These are phyloP conservation scores for Acanthamoeba culbertsoni DNA, from an alignment of 208 protist genomes.

Conservation along the genomic window DNA sequence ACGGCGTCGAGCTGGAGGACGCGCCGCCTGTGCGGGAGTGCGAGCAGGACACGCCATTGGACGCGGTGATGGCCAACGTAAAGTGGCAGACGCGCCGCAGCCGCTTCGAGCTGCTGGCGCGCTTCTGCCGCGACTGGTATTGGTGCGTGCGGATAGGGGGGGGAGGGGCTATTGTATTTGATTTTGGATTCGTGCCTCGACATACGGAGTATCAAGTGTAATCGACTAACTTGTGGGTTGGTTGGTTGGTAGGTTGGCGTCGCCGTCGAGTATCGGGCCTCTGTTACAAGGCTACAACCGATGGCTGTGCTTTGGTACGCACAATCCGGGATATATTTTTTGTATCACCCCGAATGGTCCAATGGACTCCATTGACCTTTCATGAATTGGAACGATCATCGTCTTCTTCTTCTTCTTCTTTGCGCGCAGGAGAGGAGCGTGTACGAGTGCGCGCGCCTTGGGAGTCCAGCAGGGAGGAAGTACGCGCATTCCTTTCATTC, in stretches of 20 bases:
- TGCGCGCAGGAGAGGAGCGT: neutral
- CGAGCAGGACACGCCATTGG: neutral
- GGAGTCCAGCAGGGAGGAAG: neutral
- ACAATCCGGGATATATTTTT: too few relatives aligned
- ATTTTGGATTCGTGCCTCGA: too few relatives aligned
- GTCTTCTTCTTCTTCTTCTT: too few relatives aligned
- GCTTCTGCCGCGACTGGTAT: conserved; percentile 46
- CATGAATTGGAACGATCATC: too few relatives aligned
- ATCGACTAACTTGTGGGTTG: neutral
- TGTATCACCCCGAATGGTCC: too few relatives aligned
- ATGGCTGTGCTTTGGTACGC: conserved; percentile 20
- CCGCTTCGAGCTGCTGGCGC: conserved; percentile 48
- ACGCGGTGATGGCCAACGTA: neutral
- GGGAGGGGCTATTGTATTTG: too few relatives aligned
- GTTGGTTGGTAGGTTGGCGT: neutral
- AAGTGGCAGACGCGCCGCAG: conserved; percentile 34
- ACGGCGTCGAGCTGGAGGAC: neutral
- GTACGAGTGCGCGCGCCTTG: neutral
- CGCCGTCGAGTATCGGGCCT: neutral
- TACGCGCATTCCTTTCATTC: neutral
- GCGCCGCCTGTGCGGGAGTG: too few relatives aligned
- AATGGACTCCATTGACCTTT: too few relatives aligned
- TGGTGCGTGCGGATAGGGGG: too few relatives aligned
- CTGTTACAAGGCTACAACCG: conserved; percentile 10
- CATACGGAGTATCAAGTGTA: too few relatives aligned